Percentiles rank a stretch among this genome's conserved stretches.
These are phyloP conservation scores for Globisporangium ultimum DNA, from an alignment of 352 stramenopile species.

Conservation along the genomic window DNA sequence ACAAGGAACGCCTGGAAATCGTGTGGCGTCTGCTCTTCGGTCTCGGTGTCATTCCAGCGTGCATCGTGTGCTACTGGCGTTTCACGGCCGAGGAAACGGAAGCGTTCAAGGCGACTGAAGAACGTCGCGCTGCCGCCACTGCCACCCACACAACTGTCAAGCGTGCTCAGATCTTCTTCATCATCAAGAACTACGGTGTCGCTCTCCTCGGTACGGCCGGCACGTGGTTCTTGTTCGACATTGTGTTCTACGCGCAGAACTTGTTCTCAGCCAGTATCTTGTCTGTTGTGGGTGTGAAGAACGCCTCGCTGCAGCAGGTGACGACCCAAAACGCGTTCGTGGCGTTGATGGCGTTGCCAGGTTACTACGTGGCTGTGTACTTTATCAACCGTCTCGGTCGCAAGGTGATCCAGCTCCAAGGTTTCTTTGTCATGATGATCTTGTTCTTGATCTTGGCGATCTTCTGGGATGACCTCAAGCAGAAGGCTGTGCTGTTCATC, in stretches of 20 bases:
- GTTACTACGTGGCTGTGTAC: slow-evolving; percentile 31
- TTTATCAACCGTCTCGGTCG: slow-evolving; percentile 67
- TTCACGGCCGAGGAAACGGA: no score
- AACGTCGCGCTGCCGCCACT: no score
- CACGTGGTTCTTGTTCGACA: slow-evolving; percentile 83
- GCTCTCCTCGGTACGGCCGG: slow-evolving; percentile 59
- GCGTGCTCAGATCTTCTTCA: slow-evolving; percentile 24
- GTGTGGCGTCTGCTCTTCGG: slow-evolving; percentile 14
- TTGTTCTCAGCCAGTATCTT: slow-evolving; percentile 44
- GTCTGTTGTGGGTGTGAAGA: no score
- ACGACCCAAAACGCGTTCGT: slow-evolving; percentile 21
- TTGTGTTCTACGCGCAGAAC: slow-evolving; percentile 75
- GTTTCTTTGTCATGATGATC: slow-evolving; percentile 61
- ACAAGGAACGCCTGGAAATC: slow-evolving; percentile 35
- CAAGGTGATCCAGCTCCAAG: slow-evolving; percentile 65
- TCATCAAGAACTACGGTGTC: slow-evolving; percentile 44
- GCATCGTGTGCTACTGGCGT: no score
- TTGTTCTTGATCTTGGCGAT: slow-evolving; percentile 53
- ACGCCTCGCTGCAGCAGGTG: no score
- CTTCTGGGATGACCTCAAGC: slow-evolving; percentile 49
- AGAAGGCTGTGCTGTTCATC: slow-evolving; percentile 51
- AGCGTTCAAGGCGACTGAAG: no score
- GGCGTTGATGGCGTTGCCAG: no score
- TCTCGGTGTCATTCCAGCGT: no score
- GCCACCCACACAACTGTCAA: no score